phyloP scores from a whole-genome alignment of 352 stramenopile genomes.

The Phytophthora syringae region DNA sequence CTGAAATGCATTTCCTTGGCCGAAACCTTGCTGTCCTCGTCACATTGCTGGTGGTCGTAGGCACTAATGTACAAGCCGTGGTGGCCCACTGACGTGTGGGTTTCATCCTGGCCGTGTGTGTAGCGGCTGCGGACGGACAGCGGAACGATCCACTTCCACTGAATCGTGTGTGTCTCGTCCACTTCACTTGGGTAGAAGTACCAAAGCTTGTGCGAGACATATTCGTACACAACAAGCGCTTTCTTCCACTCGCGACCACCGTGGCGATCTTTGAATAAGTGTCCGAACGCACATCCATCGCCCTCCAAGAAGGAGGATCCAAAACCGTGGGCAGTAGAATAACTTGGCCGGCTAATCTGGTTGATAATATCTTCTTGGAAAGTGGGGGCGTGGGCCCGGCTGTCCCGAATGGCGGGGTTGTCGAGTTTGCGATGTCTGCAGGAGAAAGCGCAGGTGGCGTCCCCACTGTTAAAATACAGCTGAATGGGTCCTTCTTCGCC shows the following conservation, averaged over 20 bases:
- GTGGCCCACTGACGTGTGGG: constrained; percentile 81
- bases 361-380: constrained; percentile 91
- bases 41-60: constrained; percentile 75
- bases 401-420: constrained; percentile 28
- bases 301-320: constrained; percentile 87
- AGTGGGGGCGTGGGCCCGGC: constrained; percentile 57
- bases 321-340: constrained; percentile 83
- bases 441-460: constrained; percentile 39
- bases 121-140: constrained; percentile 76
- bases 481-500: constrained; percentile 48
- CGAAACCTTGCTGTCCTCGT: constrained; percentile 48
- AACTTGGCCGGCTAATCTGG: constrained; percentile 86
- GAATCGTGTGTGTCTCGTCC: constrained; percentile 79
- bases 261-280: constrained; percentile 82
- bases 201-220: constrained; percentile 88
- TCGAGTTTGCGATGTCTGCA: constrained; percentile 30
- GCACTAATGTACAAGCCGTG: constrained; percentile 85
- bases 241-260: constrained; percentile 79
- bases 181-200: constrained; percentile 90
- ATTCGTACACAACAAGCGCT: constrained; percentile 87
- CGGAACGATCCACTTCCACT: constrained; percentile 90
- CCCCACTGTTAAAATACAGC: constrained; percentile 65
- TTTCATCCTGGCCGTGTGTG: constrained; percentile 87
- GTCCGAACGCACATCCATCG: constrained; percentile 86
- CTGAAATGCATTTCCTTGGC: constrained; percentile 87